Base-by-base conservation (phyloP, 2,329 filamentous ascomycete genomes). In the Aotearoamyces nothofagi region DNA sequence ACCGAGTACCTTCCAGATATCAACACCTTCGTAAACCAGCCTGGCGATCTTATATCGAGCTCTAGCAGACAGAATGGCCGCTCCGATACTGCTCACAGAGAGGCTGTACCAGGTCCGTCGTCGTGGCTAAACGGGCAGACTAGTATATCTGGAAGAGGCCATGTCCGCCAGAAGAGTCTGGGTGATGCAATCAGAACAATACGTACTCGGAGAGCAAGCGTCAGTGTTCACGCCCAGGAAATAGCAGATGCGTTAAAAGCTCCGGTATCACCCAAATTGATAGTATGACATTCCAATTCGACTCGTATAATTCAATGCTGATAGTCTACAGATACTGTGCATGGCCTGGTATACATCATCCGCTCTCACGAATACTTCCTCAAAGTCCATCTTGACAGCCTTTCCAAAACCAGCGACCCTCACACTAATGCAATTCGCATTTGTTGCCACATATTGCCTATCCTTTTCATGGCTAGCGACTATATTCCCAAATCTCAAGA, bases 321-420 rank as follows among this genome's bases (percentile, higher is more conserved):
- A 35, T 29, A 30, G 32, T 20, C 35, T 43, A 41, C 54, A 94
- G 87, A 56, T 68, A 28, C 73, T 94, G 27, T 96, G 87, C 55
- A 58, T 86, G 33, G 57, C 87, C 47, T 96, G 90, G 90, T 98
- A 96, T 60, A 69, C 80, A 51, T 92, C 86, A 14, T 96, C 87
- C 24, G 90, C 92, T 37, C 61, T 96, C 42, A 94, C 90, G 37
- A 98, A 96, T 52, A 94, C 90, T 2, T 96, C 90, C 14, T 94
- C 90, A 29, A 98, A 98, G 58, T 81, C 87, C 11, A 98, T 98
- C 47, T 64, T 96, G 36, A 94, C 83, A 41, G 80, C 82, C 24
- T 82, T 94, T 40, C 74, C 81, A 33, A 90, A 83, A 54, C 87
- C 87, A 2, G 79, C 90, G 17, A 94, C 87, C 12, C 67, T 96